Evolutionary conservation across 208 protist genomes (phyloP), one percentile per base, ranked within the genome.

Genomic region (Hexamita inflata): DNA sequence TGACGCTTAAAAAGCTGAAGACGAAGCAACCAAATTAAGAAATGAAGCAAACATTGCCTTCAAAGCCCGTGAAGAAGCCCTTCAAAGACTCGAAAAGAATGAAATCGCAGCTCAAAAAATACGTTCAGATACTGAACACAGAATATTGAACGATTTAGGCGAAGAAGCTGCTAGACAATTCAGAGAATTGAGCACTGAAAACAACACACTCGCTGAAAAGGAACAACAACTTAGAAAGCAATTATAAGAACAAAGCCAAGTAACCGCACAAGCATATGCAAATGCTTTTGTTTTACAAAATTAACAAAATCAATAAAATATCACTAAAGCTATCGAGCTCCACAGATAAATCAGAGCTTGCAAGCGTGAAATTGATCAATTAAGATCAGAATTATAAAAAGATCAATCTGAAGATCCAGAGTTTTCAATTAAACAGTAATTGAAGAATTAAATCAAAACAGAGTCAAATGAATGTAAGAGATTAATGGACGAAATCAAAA

Each of bases 31-130:
- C 4, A 40, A 49, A 40, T 11, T 45, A 28, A 40, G 64, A 57
- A 70, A 70, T 34, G 64, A 70, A 4, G 9, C 64, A n/a, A 70
- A 70, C n/a, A n/a, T 70, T 24, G 64, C 64, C 4, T 70, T 45
- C 35, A 70, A 70, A 38, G 64, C 64, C 15, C n/a, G 64, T n/a
- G 64, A 45, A 15, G 64, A 70, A 32, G 64, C 64, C 4, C 11
- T 45, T 15, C 11, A 70, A 38, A n/a, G 64, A 30, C 64, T 70
- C n/a, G 30, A 45, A 11, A 70, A 70, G 35, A 70, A 70, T 38
- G 64, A 70, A 38, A 38, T 38, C 9, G n/a, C 64, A 45, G 64
- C 64, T 9, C 11, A 9, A 11, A 35, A 45, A 32, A n/a, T 70
- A 4, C 64, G 64, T n/a, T 30, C 64, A 38, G 64, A 70, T 9